A percentile compares a stretch with the other conserved stretches of the same genome.
phyloP scores from a whole-genome alignment of 2,329 filamentous ascomycete species.

The Neonectria neomacrospora region DNA sequence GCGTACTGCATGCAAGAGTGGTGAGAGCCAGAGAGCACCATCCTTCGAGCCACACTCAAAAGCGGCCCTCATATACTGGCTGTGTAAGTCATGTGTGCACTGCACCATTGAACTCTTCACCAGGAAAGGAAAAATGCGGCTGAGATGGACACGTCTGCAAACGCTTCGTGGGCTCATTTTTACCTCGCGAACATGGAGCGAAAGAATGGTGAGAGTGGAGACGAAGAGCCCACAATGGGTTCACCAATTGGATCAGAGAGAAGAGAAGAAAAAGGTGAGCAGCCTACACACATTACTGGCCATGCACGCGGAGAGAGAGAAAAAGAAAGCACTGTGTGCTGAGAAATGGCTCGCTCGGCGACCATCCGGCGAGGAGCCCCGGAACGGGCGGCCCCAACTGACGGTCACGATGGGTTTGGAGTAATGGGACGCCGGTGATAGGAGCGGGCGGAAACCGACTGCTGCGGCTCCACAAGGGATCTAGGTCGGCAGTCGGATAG shows the following conservation, averaged over 20 bases:
- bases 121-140: not conserved
- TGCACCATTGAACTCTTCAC: not conserved
- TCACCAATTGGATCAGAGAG: not conserved
- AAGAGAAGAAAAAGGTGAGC: not conserved
- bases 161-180: slow-evolving; percentile 2
- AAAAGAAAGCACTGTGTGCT: not conserved
- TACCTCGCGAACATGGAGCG: not conserved
- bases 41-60: not conserved
- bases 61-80: not conserved
- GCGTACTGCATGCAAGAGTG: not conserved
- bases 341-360: slow-evolving; percentile 24
- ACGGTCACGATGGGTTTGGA: slow-evolving; percentile 5
- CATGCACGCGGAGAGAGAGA: not conserved
- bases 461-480: slow-evolving; percentile 2
- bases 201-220: slow-evolving; percentile 20
- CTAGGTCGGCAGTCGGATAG: slow-evolving; percentile 18
- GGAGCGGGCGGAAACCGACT: slow-evolving; percentile 3
- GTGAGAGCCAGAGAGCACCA: too few relatives aligned
- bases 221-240: not conserved
- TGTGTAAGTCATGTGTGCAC: not conserved
- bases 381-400: slow-evolving; percentile 10
- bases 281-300: not conserved
- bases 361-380: slow-evolving; percentile 12
- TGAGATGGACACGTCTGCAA: not conserved
- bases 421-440: slow-evolving; percentile 13